Evolutionary conservation across 495 filamentous ascomycete genomes (phyloP).

Genomic region (Trypethelium eluteriae): DNA sequence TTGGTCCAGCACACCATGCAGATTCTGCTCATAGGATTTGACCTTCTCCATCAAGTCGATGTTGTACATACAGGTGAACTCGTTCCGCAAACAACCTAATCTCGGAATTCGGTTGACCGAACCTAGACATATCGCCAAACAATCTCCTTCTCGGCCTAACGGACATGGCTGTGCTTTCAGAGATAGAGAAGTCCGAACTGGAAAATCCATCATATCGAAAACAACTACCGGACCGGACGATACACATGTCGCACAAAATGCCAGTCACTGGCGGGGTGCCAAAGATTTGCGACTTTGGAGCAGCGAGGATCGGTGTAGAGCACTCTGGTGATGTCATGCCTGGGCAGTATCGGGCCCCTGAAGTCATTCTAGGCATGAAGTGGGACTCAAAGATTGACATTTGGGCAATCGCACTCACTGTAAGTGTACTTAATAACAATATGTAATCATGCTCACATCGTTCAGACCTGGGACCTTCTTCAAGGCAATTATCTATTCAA

Average conservation of each 20-base stretch:
- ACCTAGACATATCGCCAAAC: conserved; percentile 16
- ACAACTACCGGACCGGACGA: conserved; percentile 25
- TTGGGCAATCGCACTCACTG: conserved; percentile 47
- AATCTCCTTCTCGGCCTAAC: conserved; percentile 33
- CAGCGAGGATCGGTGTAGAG: conserved; percentile 32
- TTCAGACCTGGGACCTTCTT: conserved; percentile 34
- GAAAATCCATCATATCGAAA: conserved; percentile 31
- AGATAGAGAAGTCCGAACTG: conserved; percentile 25
- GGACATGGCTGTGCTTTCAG: conserved; percentile 17
- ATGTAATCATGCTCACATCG: no score
- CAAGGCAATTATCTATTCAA: conserved; percentile 25
- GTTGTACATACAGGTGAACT: conserved; percentile 42
- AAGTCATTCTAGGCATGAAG: conserved; percentile 41
- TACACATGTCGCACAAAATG: conserved; percentile 30
- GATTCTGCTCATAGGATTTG: no score
- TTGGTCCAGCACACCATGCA: no score
- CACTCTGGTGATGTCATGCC: conserved; percentile 22
- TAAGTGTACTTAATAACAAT: no score
- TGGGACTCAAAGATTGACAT: conserved; percentile 46
- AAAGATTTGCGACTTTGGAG: conserved; percentile 45
- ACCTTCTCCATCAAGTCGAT: no score
- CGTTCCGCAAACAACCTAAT: no score
- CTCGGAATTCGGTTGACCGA: no score
- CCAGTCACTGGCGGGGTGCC: conserved; percentile 20
- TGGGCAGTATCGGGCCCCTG: conserved; percentile 41